Evolutionary conservation across 495 filamentous ascomycete genomes (phyloP).

Genomic region (Tuber indicum): DNA sequence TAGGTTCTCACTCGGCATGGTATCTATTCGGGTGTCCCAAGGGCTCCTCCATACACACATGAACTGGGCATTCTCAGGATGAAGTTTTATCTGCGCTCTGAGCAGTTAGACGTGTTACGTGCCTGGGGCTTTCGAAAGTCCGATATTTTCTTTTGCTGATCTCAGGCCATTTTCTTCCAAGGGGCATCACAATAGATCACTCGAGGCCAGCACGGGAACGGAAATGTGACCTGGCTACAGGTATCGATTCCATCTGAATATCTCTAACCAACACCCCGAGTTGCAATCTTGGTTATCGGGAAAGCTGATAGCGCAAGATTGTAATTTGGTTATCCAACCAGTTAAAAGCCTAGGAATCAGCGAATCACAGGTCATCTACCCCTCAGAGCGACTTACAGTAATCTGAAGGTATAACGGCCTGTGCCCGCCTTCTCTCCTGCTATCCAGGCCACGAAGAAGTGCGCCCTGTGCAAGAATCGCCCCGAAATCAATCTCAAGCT

Average conservation of each 20-base stretch:
- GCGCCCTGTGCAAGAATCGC: not conserved
- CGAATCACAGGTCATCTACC: not conserved
- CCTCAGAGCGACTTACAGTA: not conserved
- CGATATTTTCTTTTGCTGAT: not conserved
- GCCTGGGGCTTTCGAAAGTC: not conserved
- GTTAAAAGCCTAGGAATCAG: not conserved
- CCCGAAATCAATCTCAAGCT: not conserved
- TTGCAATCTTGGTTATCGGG: not conserved
- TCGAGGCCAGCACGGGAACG: not conserved
- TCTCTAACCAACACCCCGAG: not conserved
- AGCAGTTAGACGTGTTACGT: not conserved
- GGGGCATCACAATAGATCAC: not conserved
- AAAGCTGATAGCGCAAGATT: slow-evolving; percentile 2
- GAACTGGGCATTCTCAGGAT: not conserved
- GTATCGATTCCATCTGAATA: not conserved
- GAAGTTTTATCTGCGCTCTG: not conserved
- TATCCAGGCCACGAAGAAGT: not conserved
- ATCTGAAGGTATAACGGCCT: slow-evolving; percentile 4
- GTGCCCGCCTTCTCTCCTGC: not conserved
- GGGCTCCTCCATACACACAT: not conserved
- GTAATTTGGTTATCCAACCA: not conserved
- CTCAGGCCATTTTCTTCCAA: not conserved
- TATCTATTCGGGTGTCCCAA: not conserved
- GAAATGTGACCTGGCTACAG: not conserved
- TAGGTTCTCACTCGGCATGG: slow-evolving; percentile 1